A percentile compares a stretch with the other conserved stretches of the same genome.
These are phyloP conservation scores for Candida sithepensis DNA, from an alignment of 805 yeast species.

Conservation along the genomic window DNA sequence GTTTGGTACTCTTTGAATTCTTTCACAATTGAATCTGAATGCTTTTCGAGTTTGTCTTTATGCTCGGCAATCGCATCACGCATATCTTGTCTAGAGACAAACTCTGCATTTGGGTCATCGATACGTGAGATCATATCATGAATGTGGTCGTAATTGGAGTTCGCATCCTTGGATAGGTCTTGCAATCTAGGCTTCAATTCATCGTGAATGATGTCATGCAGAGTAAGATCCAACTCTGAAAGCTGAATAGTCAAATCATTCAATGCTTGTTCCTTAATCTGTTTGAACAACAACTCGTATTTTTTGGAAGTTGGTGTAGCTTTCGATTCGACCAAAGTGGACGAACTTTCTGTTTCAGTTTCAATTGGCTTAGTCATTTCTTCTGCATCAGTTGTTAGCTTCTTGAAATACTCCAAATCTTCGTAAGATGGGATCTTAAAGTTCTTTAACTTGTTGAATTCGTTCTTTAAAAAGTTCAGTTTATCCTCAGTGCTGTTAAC, in stretches of 20 bases:
- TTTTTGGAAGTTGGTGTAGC: conserved; percentile 23
- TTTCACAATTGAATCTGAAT: conserved; percentile 31
- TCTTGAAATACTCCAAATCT: conserved; percentile 22
- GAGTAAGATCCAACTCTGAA: conserved; percentile 24
- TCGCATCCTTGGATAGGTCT: conserved; percentile 27
- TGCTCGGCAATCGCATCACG: conserved; percentile 39
- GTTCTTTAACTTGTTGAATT: conserved; percentile 28
- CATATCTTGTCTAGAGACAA: conserved; percentile 43
- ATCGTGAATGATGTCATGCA: conserved; percentile 27
- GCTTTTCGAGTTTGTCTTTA: conserved; percentile 26
- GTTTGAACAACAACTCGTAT: conserved; percentile 31
- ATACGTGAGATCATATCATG: conserved; percentile 25
- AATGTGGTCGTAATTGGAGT: conserved; percentile 26
- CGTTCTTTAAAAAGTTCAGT: conserved; percentile 29
- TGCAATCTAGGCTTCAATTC: conserved; percentile 33
- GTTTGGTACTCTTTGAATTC: conserved; percentile 30
- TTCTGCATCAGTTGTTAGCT: conserved; percentile 10
- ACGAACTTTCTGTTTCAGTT: conserved; percentile 7
- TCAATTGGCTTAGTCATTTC: conserved; percentile 4
- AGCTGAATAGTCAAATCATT: conserved; percentile 37
- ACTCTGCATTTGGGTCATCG: conserved; percentile 15
- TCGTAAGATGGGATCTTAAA: conserved; percentile 27
- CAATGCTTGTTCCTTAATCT: conserved; percentile 36
- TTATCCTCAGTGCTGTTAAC: conserved; percentile 26
- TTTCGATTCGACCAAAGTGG: conserved; percentile 9